Evolutionary conservation across 2,329 filamentous ascomycete species (phyloP), one percentile per base, ranked within the genome.

Genomic region (Arthrobotrys musiformis): DNA sequence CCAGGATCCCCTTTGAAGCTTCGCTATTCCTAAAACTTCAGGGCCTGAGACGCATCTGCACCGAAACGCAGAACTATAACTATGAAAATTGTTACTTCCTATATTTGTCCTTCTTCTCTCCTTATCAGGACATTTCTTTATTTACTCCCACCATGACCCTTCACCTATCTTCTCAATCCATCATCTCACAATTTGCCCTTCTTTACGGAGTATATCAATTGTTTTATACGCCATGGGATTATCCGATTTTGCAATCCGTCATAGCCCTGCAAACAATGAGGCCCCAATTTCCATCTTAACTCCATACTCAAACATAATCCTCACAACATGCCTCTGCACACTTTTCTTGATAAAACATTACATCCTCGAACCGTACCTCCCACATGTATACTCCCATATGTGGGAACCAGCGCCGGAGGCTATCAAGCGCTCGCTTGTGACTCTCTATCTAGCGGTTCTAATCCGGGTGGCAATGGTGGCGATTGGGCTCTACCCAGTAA

Each of bases 201-300:
- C 3, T 3, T 22, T 33, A 11, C 2, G 24, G 1, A n/a, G n/a
- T 22, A 17, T 15, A 56, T 15, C 33, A 58, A 26, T 2, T n/a
- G n/a, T n/a, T n/a, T n/a, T n/a, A n/a, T n/a, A n/a, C n/a, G n/a
- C n/a, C 19, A 58, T 58, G 54, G 1, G 9, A 9, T 26, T 58
- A 17, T 58, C 33, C 19, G 54, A 58, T 13, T 40, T 58, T 4
- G 54, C 19, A 5, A 8, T 26, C 33, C 54, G 54, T 11, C 54
- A 58, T 40, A 58, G 54, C 17, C 30, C 54, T n/a, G 19, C n/a
- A 11, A 58, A 58, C 54, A 58, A 58, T 40, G 54, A 40, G 2
- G 54, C 17, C 30, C 54, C 54, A 19, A 40, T 58, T 26, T 58
- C 54, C 2, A 13, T 40, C 19, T 15, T 58, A 40, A 19, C 54